phyloP scores from a whole-genome alignment of 768 basidiomycete species.

The Cubamyces lactineus region DNA sequence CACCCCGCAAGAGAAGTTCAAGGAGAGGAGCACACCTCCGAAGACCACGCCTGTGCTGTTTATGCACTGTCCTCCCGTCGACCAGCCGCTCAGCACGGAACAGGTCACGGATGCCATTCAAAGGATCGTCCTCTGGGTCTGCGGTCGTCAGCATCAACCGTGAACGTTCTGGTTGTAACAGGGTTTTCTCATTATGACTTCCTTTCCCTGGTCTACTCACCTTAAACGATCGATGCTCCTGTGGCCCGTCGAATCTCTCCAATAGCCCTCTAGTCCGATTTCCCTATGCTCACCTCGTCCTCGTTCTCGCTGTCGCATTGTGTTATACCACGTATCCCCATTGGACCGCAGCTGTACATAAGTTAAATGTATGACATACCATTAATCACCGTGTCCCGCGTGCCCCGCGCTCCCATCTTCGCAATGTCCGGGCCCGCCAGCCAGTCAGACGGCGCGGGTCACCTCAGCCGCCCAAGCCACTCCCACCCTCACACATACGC shows the following conservation, averaged over 20 bases:
- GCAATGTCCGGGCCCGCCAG: neutral
- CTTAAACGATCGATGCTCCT: too few species aligned
- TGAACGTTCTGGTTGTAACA: neutral
- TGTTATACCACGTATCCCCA: conserved; percentile 22
- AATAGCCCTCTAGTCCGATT: neutral
- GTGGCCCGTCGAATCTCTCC: neutral
- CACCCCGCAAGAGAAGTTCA: conserved; percentile 31
- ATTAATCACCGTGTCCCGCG: conserved; percentile 6
- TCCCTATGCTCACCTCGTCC: neutral
- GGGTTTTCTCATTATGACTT: neutral
- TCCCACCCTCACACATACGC: conserved; percentile 7
- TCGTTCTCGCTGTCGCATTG: conserved; percentile 16
- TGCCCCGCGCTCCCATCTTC: neutral
- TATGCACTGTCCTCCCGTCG: conserved; percentile 72
- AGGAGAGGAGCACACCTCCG: conserved; percentile 30
- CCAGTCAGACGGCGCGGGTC: conserved; percentile 20
- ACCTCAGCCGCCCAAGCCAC: neutral
- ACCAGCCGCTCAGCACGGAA: conserved; percentile 63
- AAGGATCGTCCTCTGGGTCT: conserved; percentile 64
- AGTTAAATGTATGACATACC: conserved; percentile 13
- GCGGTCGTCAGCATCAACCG: conserved; percentile 28
- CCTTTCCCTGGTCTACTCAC: neutral
- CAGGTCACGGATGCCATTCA: conserved; percentile 70
- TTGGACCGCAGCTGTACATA: conserved; percentile 15
- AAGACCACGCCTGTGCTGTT: conserved; percentile 55